These are phyloP conservation scores for Linum lewisii DNA, from an alignment of 345 rosid genomes.

Conservation along the genomic window DNA sequence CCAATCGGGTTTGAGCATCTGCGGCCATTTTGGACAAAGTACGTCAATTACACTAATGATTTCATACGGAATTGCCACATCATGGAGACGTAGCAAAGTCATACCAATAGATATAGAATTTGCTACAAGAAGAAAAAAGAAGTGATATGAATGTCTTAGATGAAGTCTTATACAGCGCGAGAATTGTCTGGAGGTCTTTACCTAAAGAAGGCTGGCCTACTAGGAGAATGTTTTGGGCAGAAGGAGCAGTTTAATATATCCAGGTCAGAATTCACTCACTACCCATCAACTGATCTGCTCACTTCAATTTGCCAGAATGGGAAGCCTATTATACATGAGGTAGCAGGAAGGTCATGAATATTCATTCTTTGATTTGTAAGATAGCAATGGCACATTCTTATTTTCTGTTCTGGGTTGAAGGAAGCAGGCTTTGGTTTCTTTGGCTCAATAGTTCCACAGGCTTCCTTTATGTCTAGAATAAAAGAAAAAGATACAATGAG, in stretches of 20 bases:
- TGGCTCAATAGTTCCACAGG: not conserved
- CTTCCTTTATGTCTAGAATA: not conserved
- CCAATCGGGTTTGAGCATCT: slow-evolving; percentile 60
- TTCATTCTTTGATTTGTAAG: not conserved
- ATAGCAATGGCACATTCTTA: not conserved
- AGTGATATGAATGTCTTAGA: not conserved
- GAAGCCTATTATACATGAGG: not conserved
- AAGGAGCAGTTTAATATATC: too few relatives aligned
- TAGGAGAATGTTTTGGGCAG: too few relatives aligned
- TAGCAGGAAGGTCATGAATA: not conserved
- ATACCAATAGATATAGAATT: not conserved
- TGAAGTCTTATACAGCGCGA: not conserved
- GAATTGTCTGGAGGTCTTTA: not conserved
- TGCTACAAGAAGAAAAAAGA: not conserved
- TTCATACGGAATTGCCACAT: slow-evolving; percentile 70
- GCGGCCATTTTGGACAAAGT: slow-evolving; percentile 57
- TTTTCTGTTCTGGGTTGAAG: not conserved
- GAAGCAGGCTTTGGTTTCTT: not conserved
- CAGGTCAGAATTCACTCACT: not conserved
- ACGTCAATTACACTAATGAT: slow-evolving; percentile 56
- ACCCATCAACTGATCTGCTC: not conserved
- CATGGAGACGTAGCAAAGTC: slow-evolving; percentile 14
- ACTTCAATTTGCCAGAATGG: too few relatives aligned
- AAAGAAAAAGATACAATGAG: not conserved
- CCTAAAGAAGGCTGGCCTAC: not conserved